A percentile compares a stretch with the other conserved stretches of the same genome.
These are phyloP conservation scores for Pichia eremophila DNA, from an alignment of 805 yeast genomes.

Conservation along the genomic window DNA sequence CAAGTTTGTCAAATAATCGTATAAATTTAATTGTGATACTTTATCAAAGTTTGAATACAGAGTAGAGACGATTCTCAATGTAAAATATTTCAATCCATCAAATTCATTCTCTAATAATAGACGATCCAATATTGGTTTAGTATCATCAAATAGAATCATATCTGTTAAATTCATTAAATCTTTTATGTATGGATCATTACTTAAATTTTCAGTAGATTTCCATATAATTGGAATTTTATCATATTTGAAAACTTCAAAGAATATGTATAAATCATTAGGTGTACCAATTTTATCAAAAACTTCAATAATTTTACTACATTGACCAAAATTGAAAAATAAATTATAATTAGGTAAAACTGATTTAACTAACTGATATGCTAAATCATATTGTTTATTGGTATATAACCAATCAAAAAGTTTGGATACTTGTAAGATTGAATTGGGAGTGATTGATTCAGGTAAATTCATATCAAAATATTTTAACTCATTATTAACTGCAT, in stretches of 20 bases:
- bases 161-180: conserved; percentile 3
- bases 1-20: neutral
- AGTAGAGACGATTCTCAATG: conserved; percentile 1
- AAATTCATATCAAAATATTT: neutral
- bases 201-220: conserved; percentile 5
- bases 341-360: neutral
- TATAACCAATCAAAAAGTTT: conserved; percentile 17
- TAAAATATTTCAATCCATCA: conserved; percentile 6
- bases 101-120: neutral
- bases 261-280: conserved; percentile 10
- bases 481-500: conserved; percentile 1
- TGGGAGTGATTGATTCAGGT: conserved; percentile 7
- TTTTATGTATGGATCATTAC: neutral
- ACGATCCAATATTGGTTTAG: neutral
- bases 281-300: conserved; percentile 19
- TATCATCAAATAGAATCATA: neutral
- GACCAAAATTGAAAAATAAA: conserved; percentile 12
- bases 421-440: conserved; percentile 6
- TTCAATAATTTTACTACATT: conserved; percentile 8
- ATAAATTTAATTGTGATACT: neutral
- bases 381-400: conserved; percentile 10
- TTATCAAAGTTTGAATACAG: conserved; percentile 4
- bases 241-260: conserved; percentile 12
- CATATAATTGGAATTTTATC: conserved; percentile 7
- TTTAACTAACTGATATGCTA: conserved; percentile 9